Percentiles rank a stretch among this genome's conserved stretches.
Conservation (phyloP, 352 stramenopile genomes). For the Pythium aquatile region DNA sequence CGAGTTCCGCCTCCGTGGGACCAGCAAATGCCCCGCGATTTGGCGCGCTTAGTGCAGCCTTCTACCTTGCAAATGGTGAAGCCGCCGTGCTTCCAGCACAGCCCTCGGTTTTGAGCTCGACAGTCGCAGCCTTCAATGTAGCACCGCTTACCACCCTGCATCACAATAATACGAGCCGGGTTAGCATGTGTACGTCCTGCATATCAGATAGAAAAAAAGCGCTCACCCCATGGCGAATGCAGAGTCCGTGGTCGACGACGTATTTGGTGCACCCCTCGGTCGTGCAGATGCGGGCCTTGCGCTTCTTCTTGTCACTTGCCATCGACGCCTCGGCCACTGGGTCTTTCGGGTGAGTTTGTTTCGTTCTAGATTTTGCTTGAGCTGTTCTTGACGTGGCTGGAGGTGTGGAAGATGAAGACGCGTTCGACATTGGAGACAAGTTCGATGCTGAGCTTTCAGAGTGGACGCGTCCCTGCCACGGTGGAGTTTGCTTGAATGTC, state of each 20-base stretch:
- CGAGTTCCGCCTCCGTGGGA: constrained; percentile 28
- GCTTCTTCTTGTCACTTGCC: constrained; percentile 29
- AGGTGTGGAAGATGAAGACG: constrained; percentile 12
- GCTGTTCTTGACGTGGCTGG: neutral
- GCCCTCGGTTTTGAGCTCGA: constrained; percentile 44
- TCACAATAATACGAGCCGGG: neutral
- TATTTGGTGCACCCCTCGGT: constrained; percentile 45
- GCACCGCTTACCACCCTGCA: constrained; percentile 44
- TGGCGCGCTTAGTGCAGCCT: constrained; percentile 28
- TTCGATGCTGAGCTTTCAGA: constrained; percentile 1
- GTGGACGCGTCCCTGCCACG: neutral
- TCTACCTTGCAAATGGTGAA: constrained; percentile 33
- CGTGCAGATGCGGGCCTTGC: constrained; percentile 41
- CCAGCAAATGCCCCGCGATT: constrained; percentile 32
- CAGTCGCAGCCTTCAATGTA: constrained; percentile 42
- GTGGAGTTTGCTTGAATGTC: neutral
- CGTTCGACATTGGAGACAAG: neutral
- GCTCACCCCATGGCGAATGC: constrained; percentile 42
- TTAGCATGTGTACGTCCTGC: neutral
- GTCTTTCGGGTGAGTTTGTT: neutral
- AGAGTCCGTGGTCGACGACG: constrained; percentile 43
- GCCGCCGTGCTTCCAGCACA: constrained; percentile 45
- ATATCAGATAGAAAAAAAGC: neutral
- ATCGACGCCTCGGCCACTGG: neutral
- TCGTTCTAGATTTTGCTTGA: neutral